phyloP scores from a whole-genome alignment of 352 stramenopile genomes.

The Thraustotheca clavata region DNA sequence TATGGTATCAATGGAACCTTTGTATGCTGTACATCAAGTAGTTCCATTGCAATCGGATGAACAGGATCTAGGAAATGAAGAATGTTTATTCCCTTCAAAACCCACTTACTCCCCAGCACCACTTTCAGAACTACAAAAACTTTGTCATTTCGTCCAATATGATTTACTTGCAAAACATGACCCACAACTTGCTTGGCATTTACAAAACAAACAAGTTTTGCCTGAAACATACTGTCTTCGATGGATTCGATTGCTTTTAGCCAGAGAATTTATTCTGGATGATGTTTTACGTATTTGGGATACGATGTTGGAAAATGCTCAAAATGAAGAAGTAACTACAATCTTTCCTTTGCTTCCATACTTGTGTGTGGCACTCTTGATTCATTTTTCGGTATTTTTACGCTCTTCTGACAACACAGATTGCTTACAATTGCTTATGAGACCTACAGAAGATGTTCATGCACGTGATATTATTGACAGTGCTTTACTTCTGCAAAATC shows the following conservation, averaged over 20 bases:
- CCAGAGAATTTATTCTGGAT: conserved; percentile 61
- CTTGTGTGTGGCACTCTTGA: conserved; percentile 53
- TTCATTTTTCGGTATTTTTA: conserved; percentile 48
- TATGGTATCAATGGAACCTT: conserved; percentile 16
- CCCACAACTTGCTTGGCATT: conserved; percentile 70
- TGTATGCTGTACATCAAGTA: conserved; percentile 13
- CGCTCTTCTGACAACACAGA: conserved; percentile 50
- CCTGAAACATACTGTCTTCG: conserved; percentile 75
- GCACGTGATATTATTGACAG: conserved; percentile 33
- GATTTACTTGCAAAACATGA: conserved; percentile 67
- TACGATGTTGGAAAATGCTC: conserved; percentile 40
- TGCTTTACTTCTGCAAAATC: conserved; percentile 49
- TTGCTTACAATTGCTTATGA: conserved; percentile 69
- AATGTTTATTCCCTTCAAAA: conserved; percentile 3
- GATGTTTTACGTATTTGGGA: conserved; percentile 59
- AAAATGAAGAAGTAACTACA: not conserved
- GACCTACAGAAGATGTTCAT: conserved; percentile 27
- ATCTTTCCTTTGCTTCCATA: conserved; percentile 57
- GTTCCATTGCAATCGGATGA: not conserved
- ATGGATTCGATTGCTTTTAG: conserved; percentile 71
- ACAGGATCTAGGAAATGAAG: not conserved
- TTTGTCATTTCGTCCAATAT: conserved; percentile 70
- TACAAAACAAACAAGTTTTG: conserved; percentile 70
- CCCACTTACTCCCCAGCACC: not conserved
- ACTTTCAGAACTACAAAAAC: conserved; percentile 31